These are phyloP conservation scores for Pythium guiyangense DNA, from an alignment of 352 stramenopile genomes.

Conservation along the genomic window DNA sequence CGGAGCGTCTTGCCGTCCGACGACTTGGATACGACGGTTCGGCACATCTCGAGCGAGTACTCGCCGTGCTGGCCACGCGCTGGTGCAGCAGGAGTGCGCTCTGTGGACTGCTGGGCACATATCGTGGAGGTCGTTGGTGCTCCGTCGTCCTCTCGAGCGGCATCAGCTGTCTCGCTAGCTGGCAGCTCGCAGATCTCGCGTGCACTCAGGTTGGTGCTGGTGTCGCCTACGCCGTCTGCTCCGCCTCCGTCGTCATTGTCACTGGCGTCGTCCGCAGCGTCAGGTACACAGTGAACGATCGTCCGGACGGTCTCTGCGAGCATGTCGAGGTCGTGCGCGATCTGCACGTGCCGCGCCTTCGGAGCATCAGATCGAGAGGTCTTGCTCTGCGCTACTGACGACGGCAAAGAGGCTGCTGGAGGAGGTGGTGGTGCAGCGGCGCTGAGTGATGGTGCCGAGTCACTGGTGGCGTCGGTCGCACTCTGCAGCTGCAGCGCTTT, in stretches of 20 bases:
- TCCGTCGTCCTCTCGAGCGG: no score
- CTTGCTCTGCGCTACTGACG: slow-evolving; percentile 2
- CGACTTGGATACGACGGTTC: slow-evolving; percentile 17
- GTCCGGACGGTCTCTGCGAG: slow-evolving; percentile 53
- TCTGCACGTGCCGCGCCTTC: slow-evolving; percentile 1
- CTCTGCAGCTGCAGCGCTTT: slow-evolving; percentile 15
- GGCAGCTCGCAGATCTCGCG: no score
- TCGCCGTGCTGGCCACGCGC: no score
- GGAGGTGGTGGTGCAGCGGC: no score
- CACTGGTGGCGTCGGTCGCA: neutral
- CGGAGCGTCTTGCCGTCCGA: slow-evolving; percentile 17
- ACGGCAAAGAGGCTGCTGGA: neutral
- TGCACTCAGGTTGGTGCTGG: no score
- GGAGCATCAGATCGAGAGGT: neutral
- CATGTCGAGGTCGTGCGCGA: slow-evolving; percentile 47
- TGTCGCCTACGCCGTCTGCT: no score
- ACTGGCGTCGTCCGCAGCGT: no score
- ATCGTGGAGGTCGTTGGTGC: no score
- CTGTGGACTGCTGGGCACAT: no score
- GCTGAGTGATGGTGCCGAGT: neutral
- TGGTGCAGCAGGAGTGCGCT: no score
- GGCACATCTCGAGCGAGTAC: slow-evolving; percentile 11
- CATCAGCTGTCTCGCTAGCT: no score
- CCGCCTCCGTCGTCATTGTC: neutral
- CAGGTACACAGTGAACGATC: slow-evolving; percentile 31